These are phyloP conservation scores for Pyrenula aspistea DNA, from an alignment of 495 filamentous ascomycete species.

Conservation along the genomic window DNA sequence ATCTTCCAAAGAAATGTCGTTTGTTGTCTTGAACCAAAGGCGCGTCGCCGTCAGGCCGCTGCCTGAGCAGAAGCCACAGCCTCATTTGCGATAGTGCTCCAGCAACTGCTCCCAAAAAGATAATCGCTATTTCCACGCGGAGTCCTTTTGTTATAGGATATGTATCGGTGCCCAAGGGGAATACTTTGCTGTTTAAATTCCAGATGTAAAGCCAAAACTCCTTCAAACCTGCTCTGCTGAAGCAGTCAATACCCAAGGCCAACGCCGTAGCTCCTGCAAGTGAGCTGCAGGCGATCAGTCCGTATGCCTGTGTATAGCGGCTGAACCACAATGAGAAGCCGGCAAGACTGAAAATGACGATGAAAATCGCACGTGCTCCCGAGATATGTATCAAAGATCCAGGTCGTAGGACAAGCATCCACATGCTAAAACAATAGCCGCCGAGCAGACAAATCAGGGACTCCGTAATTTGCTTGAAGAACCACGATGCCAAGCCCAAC, in stretches of 20 bases:
- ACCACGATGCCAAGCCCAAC: conserved; percentile 61
- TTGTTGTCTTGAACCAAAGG: not conserved
- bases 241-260: conserved; percentile 83
- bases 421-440: conserved; percentile 84
- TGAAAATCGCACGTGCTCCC: conserved; percentile 58
- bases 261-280: conserved; percentile 72
- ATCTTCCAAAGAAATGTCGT: not conserved
- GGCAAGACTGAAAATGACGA: conserved; percentile 54
- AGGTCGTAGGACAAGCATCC: conserved; percentile 65
- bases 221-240: conserved; percentile 75
- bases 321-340: conserved; percentile 68
- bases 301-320: conserved; percentile 64
- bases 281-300: conserved; percentile 60
- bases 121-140: conserved; percentile 69
- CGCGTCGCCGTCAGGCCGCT: not conserved
- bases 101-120: conserved; percentile 57
- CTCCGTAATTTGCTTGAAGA: conserved; percentile 81
- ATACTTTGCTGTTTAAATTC: conserved; percentile 69
- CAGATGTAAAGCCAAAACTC: conserved; percentile 96
- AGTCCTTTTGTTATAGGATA: conserved; percentile 86
- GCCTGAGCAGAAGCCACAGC: conserved; percentile 46
- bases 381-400: conserved; percentile 59
- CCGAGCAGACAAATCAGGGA: conserved; percentile 78
- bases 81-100: conserved; percentile 77
- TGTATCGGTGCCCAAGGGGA: conserved; percentile 59